These are phyloP conservation scores for Oropetium thomaeum DNA, from an alignment of 176 grass and related monocot species.

Conservation along the genomic window DNA sequence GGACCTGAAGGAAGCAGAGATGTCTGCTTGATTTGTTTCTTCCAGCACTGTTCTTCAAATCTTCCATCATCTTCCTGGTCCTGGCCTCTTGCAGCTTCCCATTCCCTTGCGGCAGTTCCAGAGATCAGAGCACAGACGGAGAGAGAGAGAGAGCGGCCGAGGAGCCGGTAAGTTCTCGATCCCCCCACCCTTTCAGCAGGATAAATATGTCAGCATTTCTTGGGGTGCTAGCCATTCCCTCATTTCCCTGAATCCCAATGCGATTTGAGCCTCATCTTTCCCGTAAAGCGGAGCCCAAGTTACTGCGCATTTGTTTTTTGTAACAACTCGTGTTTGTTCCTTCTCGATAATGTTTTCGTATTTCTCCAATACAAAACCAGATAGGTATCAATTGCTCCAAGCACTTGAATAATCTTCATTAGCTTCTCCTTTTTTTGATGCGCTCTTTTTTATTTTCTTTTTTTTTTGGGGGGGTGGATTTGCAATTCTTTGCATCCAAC, in stretches of 20 bases:
- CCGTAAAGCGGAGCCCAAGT: neutral
- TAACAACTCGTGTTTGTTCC: neutral
- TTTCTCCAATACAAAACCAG: neutral
- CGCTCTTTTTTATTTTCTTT: neutral
- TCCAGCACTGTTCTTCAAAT: neutral
- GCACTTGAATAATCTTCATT: neutral
- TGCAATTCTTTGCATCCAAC: too few relatives aligned
- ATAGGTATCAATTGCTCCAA: neutral
- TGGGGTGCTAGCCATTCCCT: neutral
- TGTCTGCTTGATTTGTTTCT: slow-evolving; percentile 28
- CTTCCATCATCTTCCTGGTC: neutral
- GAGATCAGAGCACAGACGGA: neutral
- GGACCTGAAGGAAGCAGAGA: slow-evolving; percentile 27
- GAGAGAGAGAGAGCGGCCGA: neutral
- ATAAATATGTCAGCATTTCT: neutral
- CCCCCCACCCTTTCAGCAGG: neutral
- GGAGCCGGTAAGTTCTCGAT: slow-evolving; percentile 23
- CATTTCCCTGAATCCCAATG: neutral
- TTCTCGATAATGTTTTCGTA: neutral
- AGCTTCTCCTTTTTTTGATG: neutral
- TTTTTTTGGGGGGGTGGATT: too few relatives aligned
- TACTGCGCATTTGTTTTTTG: neutral
- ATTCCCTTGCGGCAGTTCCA: neutral
- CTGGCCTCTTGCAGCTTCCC: neutral
- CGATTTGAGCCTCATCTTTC: slow-evolving; percentile 2